These are phyloP conservation scores for Paraphoma sp. DNA, from an alignment of 2,329 filamentous ascomycete genomes.

Conservation along the genomic window DNA sequence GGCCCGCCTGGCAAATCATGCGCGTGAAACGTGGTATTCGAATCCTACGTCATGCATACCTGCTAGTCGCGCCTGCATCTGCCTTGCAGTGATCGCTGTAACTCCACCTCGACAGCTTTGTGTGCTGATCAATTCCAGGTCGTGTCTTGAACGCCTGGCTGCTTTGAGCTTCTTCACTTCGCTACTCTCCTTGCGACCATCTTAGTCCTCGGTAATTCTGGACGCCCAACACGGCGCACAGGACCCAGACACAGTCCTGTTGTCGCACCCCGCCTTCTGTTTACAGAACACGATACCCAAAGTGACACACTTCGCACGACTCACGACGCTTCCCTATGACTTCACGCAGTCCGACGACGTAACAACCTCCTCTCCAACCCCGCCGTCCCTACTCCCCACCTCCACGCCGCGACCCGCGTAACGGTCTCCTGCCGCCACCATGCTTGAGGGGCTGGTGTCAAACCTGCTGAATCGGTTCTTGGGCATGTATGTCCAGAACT, in stretches of 20 bases:
- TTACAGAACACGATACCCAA: conserved; percentile 33
- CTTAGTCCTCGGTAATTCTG: conserved; percentile 21
- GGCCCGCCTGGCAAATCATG: conserved; percentile 30
- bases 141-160: conserved; percentile 21
- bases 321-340: conserved; percentile 38
- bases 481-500: conserved; percentile 99
- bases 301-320: conserved; percentile 20
- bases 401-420: conserved; percentile 69
- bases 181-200: conserved; percentile 23
- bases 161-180: conserved; percentile 28
- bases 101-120: conserved; percentile 27
- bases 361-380: conserved; percentile 30
- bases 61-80: conserved; percentile 27
- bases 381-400: conserved; percentile 21
- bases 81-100: conserved; percentile 41
- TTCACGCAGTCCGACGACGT: conserved; percentile 38
- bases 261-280: conserved; percentile 27
- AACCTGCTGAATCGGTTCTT: conserved; percentile 98
- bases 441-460: conserved; percentile 97
- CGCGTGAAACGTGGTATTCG: conserved; percentile 23
- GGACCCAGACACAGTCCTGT: conserved; percentile 22
- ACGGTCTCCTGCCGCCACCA: conserved; percentile 69
- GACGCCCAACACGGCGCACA: conserved; percentile 18
- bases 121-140: conserved; percentile 24
- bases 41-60: conserved; percentile 45